Base-by-base conservation (phyloP, 768 basidiomycete genomes). In the Mycena epipterygia region DNA sequence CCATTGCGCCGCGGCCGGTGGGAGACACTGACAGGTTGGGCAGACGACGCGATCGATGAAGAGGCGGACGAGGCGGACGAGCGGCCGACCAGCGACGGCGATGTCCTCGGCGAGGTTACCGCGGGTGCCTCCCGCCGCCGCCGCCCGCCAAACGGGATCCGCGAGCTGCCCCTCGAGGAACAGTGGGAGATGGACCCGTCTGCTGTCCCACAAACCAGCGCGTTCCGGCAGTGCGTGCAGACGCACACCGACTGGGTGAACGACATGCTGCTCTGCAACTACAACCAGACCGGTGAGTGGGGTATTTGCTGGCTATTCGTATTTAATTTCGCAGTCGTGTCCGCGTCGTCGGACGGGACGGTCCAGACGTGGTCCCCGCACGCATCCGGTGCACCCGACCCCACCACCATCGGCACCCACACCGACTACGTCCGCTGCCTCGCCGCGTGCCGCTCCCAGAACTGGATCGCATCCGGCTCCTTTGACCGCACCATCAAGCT, bases 201-300 rank as follows among this genome's bases (percentile, higher is more conserved):
- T n/a, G n/a, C n/a, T n/a, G n/a, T n/a, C n/a, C n/a, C n/a, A n/a
- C 72, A 90, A 88, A 80, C 81, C 29, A 87, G 90, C 30, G 84
- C 86, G 25, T 98, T 98, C 78, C 88, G 97, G 33, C 97, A 98
- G 79, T 93, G 91, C 67, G 91, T 92, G 12, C 96, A 98, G 78
- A 88, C 90, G 7, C 96, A 98, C 79, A 91, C 91, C 1, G 97
- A 98, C 81, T 99, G 97, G 97, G 90, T 99, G 39, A 99, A 98
- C 77, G 97, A 99, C 75, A 89, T 99, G 53, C 77, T 96, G 3
- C 86, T 99, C 21, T 96, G 95, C 82, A 97, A 98, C 77, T 87
- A 90, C 70, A 96, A 98, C 73, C 96, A 97, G 78, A 98, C 93
- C 4, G 84, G 94, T 92, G 56, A 49, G 90, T 81, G n/a, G n/a